Evolutionary conservation across 2,329 filamentous ascomycete genomes (phyloP).

Genomic region (Colletotrichum musae): DNA sequence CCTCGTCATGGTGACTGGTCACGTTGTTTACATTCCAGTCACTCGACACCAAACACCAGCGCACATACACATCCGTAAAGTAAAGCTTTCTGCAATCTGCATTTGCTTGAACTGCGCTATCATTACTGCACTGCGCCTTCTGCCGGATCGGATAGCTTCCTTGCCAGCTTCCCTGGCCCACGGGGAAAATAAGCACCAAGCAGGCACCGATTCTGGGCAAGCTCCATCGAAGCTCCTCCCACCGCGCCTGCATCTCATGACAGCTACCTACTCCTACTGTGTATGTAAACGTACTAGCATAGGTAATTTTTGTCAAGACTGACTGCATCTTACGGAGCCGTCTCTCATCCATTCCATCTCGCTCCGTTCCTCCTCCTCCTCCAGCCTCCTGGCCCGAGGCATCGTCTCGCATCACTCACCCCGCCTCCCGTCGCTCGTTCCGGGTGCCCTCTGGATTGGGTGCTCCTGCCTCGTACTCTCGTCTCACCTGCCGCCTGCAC

Average conservation of each 20-base stretch:
- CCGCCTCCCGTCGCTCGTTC: not conserved
- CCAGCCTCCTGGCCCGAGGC: not conserved
- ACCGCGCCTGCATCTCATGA: conserved; percentile 13
- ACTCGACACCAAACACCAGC: conserved; percentile 16
- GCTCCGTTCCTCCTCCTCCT: conserved; percentile 2
- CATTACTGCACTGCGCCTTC: not conserved
- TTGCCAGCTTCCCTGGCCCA: not conserved
- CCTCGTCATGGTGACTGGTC: not conserved
- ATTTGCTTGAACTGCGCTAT: conserved; percentile 7
- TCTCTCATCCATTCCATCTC: conserved; percentile 2
- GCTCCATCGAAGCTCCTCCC: conserved; percentile 13
- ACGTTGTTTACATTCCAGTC: conserved; percentile 23
- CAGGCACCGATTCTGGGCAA: conserved; percentile 7
- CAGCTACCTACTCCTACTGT: no score
- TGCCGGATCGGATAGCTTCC: conserved; percentile 9
- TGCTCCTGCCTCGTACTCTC: no score
- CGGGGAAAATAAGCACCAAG: conserved; percentile 12
- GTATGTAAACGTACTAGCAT: no score
- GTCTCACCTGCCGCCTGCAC: no score
- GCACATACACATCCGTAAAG: not conserved
- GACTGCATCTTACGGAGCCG: not conserved
- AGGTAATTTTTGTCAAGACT: no score
- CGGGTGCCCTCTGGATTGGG: no score
- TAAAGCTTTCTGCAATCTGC: conserved; percentile 21
- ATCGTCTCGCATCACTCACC: conserved; percentile 6